Evolutionary conservation across 805 yeast species (phyloP), one percentile per base, ranked within the genome.

Genomic region (Diddensiella transvaalensis): DNA sequence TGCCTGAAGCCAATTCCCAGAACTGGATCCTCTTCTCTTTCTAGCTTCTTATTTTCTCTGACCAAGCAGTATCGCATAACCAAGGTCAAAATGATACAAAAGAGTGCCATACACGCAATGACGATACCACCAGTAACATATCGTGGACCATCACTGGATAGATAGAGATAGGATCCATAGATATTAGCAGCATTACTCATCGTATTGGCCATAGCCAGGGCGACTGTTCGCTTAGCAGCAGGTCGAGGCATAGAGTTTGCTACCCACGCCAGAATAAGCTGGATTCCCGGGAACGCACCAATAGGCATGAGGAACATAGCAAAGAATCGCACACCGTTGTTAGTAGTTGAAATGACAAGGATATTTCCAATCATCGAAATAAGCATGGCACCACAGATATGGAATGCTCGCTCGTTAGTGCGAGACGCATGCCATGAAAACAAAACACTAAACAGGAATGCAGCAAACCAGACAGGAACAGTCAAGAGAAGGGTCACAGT

Each of bases 301-400:
- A 82, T 79, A 46, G 79, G 72, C 80, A 79, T 75, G 33, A 50
- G 42, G 47, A 78, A 65, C 82, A 80, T 78, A 19, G 83, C 75
- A 53, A 78, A 75, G 55, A 77, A 79, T 47, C 83, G 65, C 2
- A 82, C 82, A 3, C 79, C 83, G 1, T 77, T 74, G 49, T 77
- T 75, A 46, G 74, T 62, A 0, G 81, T 73, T 11, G 55, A 38
- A 23, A 30, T 32, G 8, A 52, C 52, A n/a, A 54, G 46, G 38
- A 54, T 30, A 36, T 46, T 50, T 1, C 49, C 46, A 6, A 8
- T 13, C 11, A 26, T 8, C 13, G 32, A 8, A 8, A 26, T 13
- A 22, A 46, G 46, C 54, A 77, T 58, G 1, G 82, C 62, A 1
- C 74, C 47, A 3, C 65, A 15, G 47, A 76, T 57, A 54, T 78